Base-by-base conservation (phyloP, 257 asterid species). In the Verbascum thapsus region DNA sequence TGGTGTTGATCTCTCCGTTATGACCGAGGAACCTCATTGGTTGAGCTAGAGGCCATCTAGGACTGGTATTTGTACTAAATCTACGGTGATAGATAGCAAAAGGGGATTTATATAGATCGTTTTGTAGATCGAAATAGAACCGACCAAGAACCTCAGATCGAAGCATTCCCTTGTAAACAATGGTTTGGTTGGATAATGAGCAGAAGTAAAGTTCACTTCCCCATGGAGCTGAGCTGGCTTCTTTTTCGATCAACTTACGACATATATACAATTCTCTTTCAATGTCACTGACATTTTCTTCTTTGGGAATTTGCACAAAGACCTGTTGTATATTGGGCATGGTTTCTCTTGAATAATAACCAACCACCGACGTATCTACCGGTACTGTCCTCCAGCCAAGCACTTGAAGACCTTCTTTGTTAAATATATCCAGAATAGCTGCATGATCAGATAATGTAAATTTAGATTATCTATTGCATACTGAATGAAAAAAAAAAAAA, bases 11-110 rank as follows among this genome's bases (percentile, higher is more conserved):
- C 85, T 94, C 97, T 69, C 99, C 99, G 77, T 94, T 94, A 73
- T 94, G 99, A 72, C 99, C 99, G 59, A 94, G 95, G 66, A 94
- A 94, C 83, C 97, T 85, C 99, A 94, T 94, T 53, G 99, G 99
- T 62, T 90, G 99, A 69, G 97, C 99, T 52, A 94, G 84, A 62
- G 95, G 97, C 99, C 99, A 94, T 76, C 95, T 84, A 16, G 99
- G 99, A 73, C 87, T 94, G 53, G 99, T 94, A 75, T 94, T 94
- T 32, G 99, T 94, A 78, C 99, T 94, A 88, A 67, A 94, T 75
- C 99, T 79, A 70, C 99, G 86, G 71, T 94, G 97, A 76, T 94
- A 94, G 70, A 94, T 94, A 58, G 99, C 97, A 53, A 94, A 84
- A 30, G 99, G 86, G n/a, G 99, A 84, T 66, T 77, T 82, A 76